Base-by-base conservation (phyloP, 306 rosid species). In the Gleditsia sinensis region DNA sequence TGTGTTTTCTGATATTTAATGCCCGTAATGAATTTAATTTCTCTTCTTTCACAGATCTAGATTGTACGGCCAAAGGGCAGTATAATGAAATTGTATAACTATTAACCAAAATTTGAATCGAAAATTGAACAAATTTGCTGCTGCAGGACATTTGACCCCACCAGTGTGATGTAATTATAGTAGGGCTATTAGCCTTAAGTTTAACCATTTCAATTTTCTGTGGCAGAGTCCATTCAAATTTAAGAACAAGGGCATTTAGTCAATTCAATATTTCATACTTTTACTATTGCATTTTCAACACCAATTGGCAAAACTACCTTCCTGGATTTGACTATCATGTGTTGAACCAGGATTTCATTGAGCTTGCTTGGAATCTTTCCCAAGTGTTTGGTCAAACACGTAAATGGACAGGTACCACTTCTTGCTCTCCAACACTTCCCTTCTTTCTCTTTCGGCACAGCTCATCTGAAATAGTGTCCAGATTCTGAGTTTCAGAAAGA, bases 51-150 rank as follows among this genome's bases (percentile, higher is more conserved):
- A 34, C 71, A 33, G 72, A 77, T 80, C 28, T 54, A 76, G 61
- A 32, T 54, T 78, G 80, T 78, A 85, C 84, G 75, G 90, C 67
- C 45, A 72, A 78, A 74, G 57, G 67, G 76, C 74, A 28, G 2
- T 28, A 37, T 46, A 54, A 75, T 51, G 59, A 42, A 61, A 17
- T 60, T 61, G 71, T 67, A 57, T 56, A 48, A 67, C 12, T 43
- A 51, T 45, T 28, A 68, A 36, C 68, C 67, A 23, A 71, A 75
- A 30, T 23, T 55, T 65, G 67, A 49, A 36, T 56, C 42, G 54
- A 37, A 76, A 76, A 76, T 25, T 17, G 66, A 77, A 43, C 70
- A 34, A 32, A 45, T 61, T 58, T 50, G 57, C 57, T 63, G 65
- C 75, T 63, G 59, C 37, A 57, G 53, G 63, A 51, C 57, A 60